Evolutionary conservation across 1,284 basidiomycete species (phyloP).

Genomic region (Taiwanofungus camphoratus): DNA sequence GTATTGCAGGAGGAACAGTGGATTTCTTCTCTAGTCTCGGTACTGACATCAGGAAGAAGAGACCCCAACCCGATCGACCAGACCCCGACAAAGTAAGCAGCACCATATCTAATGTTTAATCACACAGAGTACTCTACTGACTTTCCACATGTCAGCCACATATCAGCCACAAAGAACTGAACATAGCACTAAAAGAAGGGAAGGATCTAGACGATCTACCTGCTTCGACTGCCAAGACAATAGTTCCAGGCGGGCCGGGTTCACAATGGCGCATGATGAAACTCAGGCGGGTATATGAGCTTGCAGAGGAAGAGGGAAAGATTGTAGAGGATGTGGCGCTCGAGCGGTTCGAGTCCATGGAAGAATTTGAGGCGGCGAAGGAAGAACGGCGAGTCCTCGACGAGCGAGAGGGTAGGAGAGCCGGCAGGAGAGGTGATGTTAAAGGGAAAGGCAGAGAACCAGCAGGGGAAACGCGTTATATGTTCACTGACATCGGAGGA

Average conservation of each 20-base stretch:
- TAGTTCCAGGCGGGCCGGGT: constrained; percentile 82
- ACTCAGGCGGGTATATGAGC: constrained; percentile 83
- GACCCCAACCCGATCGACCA: constrained; percentile 55
- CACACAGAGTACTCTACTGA: not conserved
- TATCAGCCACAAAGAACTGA: constrained; percentile 75
- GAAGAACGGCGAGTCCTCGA: constrained; percentile 84
- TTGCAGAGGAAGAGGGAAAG: constrained; percentile 79
- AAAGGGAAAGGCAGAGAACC: constrained; percentile 22
- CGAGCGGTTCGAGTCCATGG: constrained; percentile 82
- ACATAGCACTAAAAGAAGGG: constrained; percentile 65
- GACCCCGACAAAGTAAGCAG: constrained; percentile 64
- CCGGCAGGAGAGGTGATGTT: constrained; percentile 19
- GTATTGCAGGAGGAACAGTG: constrained; percentile 47
- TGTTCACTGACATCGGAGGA: constrained; percentile 59
- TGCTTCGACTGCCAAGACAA: constrained; percentile 42
- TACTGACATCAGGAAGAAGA: constrained; percentile 61
- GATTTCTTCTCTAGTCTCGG: constrained; percentile 89
- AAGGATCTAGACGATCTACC: constrained; percentile 52
- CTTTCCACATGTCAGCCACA: constrained; percentile 36
- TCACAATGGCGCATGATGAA: constrained; percentile 99
- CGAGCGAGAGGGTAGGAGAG: constrained; percentile 60
- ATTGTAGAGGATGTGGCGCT: constrained; percentile 79
- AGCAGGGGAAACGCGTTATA: constrained; percentile 51
- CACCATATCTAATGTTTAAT: not conserved
- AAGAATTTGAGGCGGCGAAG: constrained; percentile 84